Base-by-base conservation (phyloP, 2,329 filamentous ascomycete species). In the Fusarium sp. region DNA sequence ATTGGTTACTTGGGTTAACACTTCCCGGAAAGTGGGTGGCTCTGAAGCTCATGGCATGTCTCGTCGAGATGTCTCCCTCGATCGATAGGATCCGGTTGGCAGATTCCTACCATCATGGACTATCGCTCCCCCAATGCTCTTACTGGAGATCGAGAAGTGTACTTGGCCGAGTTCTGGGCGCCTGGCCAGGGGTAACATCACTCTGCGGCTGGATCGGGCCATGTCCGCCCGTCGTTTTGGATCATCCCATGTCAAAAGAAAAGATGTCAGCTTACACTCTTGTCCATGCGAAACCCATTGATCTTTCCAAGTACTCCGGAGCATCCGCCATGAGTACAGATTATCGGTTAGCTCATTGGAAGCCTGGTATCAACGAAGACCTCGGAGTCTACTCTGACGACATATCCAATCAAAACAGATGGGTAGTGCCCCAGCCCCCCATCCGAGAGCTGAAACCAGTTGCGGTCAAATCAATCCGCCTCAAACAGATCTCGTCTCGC, bases 121-220 rank as follows among this genome's bases (percentile, higher is more conserved):
- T 60, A 1, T 23, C 44, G n/a, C 12, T 65, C 10, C 50, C 37
- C 7, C 10, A 39, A 12, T 44, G 41, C 8, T 62, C 62, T 1
- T 65, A 65, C 30, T 65, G 62, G 62, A 52, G 57, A 31, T 39
- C 47, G 8, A 31, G 51, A 6, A 57, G 46, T 18, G 62, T 65
- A 3, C 41, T 65, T 31, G 62, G 47, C 6, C 40, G 62, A 12
- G 40, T 62, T 1, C 58, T 55, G 6, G 52, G 52, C 11, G 47
- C 57, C 27, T 54, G 47, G 57, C 41, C 47, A 23, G 57, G 57
- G n/a, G 51, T 53, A 7, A 36, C 34, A 7, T 31, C 51, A n/a
- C 40, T 53, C 1, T 62, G 58, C 37, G 62, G 62, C 3, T 65
- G 62, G 62, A 30, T 65, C 30, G 62, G 62, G 3, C 62, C 62